These are phyloP conservation scores for Centaurea solstitialis DNA, from an alignment of 129 eudicot genomes.

Conservation along the genomic window DNA sequence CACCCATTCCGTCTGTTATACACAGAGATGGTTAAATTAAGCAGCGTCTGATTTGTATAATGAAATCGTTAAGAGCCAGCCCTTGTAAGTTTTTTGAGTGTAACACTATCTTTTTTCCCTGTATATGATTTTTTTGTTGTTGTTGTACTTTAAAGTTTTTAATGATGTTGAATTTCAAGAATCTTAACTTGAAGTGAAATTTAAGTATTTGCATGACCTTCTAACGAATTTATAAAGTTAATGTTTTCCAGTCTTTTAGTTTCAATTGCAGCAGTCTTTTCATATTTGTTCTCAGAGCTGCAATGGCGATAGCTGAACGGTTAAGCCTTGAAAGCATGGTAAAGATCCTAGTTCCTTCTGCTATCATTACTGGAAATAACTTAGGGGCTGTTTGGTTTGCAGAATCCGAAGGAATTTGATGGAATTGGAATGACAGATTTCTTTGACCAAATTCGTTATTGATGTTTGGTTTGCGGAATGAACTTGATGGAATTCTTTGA, in stretches of 20 bases:
- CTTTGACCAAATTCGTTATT: no score
- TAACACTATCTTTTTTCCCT: background rate
- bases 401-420: no score
- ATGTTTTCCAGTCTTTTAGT: background rate
- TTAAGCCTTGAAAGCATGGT: conserved; percentile 6
- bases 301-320: background rate
- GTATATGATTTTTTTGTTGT: conserved; percentile 14
- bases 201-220: background rate
- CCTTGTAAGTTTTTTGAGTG: conserved; percentile 6
- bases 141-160: conserved; percentile 20
- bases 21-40: conserved; percentile 37
- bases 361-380: conserved; percentile 3
- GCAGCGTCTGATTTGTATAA: background rate
- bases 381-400: background rate
- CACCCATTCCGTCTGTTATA: conserved; percentile 66
- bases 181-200: background rate
- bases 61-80: background rate
- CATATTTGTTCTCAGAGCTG: background rate
- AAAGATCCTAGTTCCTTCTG: background rate
- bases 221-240: background rate
- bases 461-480: no score
- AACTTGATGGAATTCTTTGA: no score
- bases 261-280: background rate
- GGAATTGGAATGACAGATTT: no score
- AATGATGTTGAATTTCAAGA: conserved; percentile 11